These are phyloP conservation scores for Gentiana straminea DNA, from an alignment of 257 asterid genomes.

Conservation along the genomic window DNA sequence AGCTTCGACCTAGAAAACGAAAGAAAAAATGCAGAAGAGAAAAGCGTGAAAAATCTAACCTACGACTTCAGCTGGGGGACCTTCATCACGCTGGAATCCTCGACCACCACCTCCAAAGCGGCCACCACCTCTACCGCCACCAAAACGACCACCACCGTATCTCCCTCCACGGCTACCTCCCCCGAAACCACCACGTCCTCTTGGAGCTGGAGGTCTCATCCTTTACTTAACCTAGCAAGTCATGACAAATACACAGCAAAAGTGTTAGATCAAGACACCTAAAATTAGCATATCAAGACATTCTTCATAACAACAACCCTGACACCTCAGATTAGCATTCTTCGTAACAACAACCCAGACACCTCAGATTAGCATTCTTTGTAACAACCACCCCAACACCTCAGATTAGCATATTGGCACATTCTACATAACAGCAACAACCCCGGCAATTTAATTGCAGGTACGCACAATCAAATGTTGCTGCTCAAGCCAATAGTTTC, in stretches of 20 bases:
- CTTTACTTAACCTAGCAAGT: not conserved
- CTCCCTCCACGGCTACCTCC: slow-evolving; percentile 65
- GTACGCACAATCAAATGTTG: slow-evolving; percentile 6
- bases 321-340: no score
- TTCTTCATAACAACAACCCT: no score
- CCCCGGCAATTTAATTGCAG: not conserved
- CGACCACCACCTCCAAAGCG: slow-evolving; percentile 42
- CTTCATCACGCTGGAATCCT: slow-evolving; percentile 23
- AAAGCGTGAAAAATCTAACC: slow-evolving; percentile 33
- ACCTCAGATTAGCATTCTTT: no score
- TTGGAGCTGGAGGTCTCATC: slow-evolving; percentile 98
- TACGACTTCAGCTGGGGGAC: slow-evolving; percentile 27
- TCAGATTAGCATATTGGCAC: slow-evolving; percentile 14
- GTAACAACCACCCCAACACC: no score
- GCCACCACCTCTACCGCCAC: slow-evolving; percentile 36
- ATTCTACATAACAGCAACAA: slow-evolving; percentile 8
- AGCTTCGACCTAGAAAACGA: not conserved
- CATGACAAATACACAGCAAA: no score
- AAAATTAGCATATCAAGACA: no score
- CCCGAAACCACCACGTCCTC: slow-evolving; percentile 69
- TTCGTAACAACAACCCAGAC: no score
- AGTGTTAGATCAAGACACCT: no score
- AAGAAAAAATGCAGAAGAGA: not conserved
- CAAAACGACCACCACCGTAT: slow-evolving; percentile 15
- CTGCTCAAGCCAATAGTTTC: slow-evolving; percentile 5